Conservation (phyloP, 2,329 filamentous ascomycete genomes). For the Sordariomycetes sp. region DNA sequence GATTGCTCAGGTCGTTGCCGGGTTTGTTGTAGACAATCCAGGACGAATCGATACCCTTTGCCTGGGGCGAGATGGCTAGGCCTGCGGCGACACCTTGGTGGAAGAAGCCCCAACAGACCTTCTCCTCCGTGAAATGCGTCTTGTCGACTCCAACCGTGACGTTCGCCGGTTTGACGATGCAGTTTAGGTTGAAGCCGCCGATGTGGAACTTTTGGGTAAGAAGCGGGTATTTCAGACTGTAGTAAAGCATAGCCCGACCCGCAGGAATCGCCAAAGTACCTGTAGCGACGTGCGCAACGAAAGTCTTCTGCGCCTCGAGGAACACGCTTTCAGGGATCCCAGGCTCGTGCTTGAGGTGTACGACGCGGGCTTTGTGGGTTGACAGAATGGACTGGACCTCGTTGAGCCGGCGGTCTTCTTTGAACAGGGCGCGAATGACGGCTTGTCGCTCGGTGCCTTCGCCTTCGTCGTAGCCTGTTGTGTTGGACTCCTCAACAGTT, state of each 20-base stretch:
- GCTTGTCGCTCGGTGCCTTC: constrained; percentile 76
- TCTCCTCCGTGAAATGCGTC: constrained; percentile 81
- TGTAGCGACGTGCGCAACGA: constrained; percentile 77
- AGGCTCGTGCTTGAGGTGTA: constrained; percentile 67
- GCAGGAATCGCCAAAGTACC: constrained; percentile 83
- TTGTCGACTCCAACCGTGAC: constrained; percentile 92
- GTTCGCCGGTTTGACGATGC: constrained; percentile 83
- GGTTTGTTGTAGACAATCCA: constrained; percentile 99
- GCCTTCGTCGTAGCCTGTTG: constrained; percentile 61
- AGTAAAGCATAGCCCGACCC: constrained; percentile 81
- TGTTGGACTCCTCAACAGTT: constrained; percentile 49
- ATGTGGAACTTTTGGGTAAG: constrained; percentile 89
- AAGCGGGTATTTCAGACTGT: constrained; percentile 76
- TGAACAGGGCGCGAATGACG: constrained; percentile 80
- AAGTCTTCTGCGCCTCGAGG: constrained; percentile 83
- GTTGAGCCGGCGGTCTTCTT: constrained; percentile 79
- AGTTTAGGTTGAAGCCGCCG: constrained; percentile 84
- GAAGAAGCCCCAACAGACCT: constrained; percentile 97
- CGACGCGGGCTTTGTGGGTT: constrained; percentile 67
- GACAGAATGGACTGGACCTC: constrained; percentile 83
- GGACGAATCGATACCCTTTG: constrained; percentile 91
- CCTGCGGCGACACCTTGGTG: constrained; percentile 93
- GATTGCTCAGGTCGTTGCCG: constrained; percentile 73
- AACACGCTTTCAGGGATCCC: constrained; percentile 80
- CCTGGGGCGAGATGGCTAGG: constrained; percentile 78